These are phyloP conservation scores for Detonula confervacea DNA, from an alignment of 352 stramenopile species.

Conservation along the genomic window DNA sequence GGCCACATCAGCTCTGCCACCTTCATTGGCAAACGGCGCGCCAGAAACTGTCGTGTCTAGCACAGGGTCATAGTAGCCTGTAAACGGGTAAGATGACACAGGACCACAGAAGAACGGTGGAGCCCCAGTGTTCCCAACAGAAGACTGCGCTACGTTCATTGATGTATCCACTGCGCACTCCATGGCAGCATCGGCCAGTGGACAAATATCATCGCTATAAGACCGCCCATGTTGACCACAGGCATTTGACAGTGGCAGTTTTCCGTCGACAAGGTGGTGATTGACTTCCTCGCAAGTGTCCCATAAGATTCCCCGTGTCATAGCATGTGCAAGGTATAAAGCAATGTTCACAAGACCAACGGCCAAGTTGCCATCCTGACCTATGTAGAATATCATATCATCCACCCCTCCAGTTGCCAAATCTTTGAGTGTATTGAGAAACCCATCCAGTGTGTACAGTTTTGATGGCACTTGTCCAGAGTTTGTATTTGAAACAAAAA, in stretches of 20 bases:
- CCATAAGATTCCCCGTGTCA: conserved; percentile 32
- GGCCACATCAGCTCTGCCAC: conserved; percentile 7
- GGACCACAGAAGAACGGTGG: conserved; percentile 49
- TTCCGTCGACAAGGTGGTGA: conserved; percentile 26
- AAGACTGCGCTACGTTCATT: conserved; percentile 36
- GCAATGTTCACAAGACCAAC: conserved; percentile 8
- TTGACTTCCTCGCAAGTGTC: conserved; percentile 36
- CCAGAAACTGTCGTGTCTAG: neutral
- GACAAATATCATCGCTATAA: conserved; percentile 42
- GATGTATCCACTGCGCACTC: conserved; percentile 39
- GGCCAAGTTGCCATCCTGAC: conserved; percentile 16
- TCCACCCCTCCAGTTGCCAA: conserved; percentile 23
- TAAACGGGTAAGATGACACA: conserved; percentile 21
- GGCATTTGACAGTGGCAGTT: conserved; percentile 29
- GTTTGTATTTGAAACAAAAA: conserved; percentile 35
- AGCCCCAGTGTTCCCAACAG: conserved; percentile 36
- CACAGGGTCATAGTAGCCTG: conserved; percentile 9
- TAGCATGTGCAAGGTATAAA: conserved; percentile 46
- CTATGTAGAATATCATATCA: conserved; percentile 39
- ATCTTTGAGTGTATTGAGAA: conserved; percentile 35
- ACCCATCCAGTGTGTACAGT: conserved; percentile 49
- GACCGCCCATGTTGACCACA: conserved; percentile 33
- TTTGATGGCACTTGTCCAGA: conserved; percentile 10
- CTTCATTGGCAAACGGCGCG: neutral
- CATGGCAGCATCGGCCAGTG: conserved; percentile 16